Evolutionary conservation across 176 grass and related monocot genomes (phyloP), one percentile per base, ranked within the genome.

Genomic region (Musa troglodytarum): DNA sequence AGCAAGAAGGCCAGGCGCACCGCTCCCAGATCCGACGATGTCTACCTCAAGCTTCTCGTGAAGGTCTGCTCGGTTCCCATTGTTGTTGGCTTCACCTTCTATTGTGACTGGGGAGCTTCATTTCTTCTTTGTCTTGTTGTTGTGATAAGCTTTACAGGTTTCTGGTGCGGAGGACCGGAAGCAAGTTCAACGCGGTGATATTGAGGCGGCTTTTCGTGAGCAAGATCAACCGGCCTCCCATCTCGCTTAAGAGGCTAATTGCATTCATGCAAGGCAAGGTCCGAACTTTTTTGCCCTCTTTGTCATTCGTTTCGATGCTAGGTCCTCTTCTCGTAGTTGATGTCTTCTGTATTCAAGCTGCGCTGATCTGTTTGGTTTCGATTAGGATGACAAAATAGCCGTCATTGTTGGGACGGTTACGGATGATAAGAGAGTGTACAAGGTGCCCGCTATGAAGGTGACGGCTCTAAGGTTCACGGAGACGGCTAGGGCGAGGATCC

Each of bases 1-100:
- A 68, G 65, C 65, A 68, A 68, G 65, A 68, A 68, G 65, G 13
- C 65, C 26, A 23, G 65, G 14, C 65, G 65, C 26, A 68, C 65
- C 10, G 65, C 65, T 12, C 26, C 65, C 4, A 68, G 34, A 68
- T 68, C 65, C 12, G 65, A 68, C 65, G 65, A 68, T 68, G 65
- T 68, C 11, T 68, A 68, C 26, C 65, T 68, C 12, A 68, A 68
- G n/a, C 65, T 34, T 13, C 24, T 68, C 24, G 65, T 68, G 11
- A 68, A 34, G 65, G 65, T 68, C 15, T 12, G 25, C 2, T 11
- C 26, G 2, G 14, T 43, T 43, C 34, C 34, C 3, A 2, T 14
- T 16, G 14, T 68, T 26, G 65, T 7, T 25, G 12, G 12, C 26
- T 29, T 43, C 34, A 43, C 12, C 15, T 34, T 68, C 34, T 25